These are phyloP conservation scores for Aspergillus persii DNA, from an alignment of 2,329 filamentous ascomycete species.

Conservation along the genomic window DNA sequence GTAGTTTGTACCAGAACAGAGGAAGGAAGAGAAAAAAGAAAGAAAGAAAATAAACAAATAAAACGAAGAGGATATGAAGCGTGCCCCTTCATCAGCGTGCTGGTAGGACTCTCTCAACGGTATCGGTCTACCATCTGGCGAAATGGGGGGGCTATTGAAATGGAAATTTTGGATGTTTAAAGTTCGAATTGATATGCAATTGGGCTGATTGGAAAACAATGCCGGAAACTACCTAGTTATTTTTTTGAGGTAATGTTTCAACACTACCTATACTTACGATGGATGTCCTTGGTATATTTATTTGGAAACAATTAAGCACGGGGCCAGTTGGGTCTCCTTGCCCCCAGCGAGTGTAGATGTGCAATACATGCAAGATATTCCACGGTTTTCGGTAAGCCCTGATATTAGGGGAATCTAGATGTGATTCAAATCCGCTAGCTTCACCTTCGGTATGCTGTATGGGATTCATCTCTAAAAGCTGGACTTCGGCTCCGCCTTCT, in stretches of 20 bases:
- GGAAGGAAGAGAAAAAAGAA: background rate
- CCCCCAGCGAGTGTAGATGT: background rate
- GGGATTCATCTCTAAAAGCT: slow-evolving; percentile 23
- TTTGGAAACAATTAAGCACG: background rate
- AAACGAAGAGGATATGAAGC: background rate
- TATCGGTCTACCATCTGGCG: slow-evolving; percentile 1
- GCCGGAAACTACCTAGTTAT: too few species aligned
- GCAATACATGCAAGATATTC: background rate
- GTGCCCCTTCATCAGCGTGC: background rate
- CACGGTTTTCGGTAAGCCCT: background rate
- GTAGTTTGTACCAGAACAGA: background rate
- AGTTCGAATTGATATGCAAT: background rate
- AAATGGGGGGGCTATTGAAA: background rate
- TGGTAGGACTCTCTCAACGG: slow-evolving; percentile 19
- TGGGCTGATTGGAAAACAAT: background rate
- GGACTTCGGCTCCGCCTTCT: slow-evolving; percentile 39
- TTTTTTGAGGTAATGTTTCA: background rate
- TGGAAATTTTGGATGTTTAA: background rate
- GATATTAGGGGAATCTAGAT: background rate
- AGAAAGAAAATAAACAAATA: background rate
- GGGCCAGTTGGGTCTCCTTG: background rate
- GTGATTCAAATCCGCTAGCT: background rate
- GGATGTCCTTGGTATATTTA: background rate
- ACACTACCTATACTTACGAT: background rate
- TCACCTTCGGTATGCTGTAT: slow-evolving; percentile 26